Evolutionary conservation across 2,329 filamentous ascomycete genomes (phyloP).

Genomic region (Fusarium begoniae): DNA sequence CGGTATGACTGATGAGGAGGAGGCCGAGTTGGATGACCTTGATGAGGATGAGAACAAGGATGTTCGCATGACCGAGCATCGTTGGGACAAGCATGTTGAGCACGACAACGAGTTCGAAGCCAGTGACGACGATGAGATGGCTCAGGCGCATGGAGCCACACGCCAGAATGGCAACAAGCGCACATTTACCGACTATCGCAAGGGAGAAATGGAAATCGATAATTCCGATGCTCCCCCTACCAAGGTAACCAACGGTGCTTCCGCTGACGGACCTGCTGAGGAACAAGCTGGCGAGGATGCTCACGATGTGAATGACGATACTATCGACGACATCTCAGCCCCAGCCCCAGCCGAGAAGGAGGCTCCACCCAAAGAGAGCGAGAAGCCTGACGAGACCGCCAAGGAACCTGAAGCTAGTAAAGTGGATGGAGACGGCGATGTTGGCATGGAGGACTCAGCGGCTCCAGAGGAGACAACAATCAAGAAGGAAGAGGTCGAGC

Average conservation of each 20-base stretch:
- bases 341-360: conserved; percentile 43
- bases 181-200: conserved; percentile 62
- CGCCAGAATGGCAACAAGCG: conserved; percentile 58
- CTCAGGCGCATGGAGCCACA: conserved; percentile 75
- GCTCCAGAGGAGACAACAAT: conserved; percentile 38
- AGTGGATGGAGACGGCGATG: conserved; percentile 59
- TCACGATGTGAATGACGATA: conserved; percentile 52
- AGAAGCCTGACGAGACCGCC: conserved; percentile 13
- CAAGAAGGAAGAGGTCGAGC: conserved; percentile 39
- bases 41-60: conserved; percentile 92
- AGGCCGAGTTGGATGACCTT: conserved; percentile 71
- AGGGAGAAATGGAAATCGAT: conserved; percentile 52
- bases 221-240: conserved; percentile 51
- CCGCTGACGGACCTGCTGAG: conserved; percentile 41
- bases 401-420: conserved; percentile 39
- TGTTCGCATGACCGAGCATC: conserved; percentile 79
- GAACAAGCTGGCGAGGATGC: conserved; percentile 44
- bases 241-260: conserved; percentile 47
- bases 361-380: conserved; percentile 33
- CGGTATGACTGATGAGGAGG: conserved; percentile 72
- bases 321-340: conserved; percentile 55
- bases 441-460: conserved; percentile 58
- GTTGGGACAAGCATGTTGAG: conserved; percentile 81
- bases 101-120: conserved; percentile 85
- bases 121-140: conserved; percentile 88